These are phyloP conservation scores for Sisymbrium altissimum DNA, from an alignment of 345 rosid species.

Conservation along the genomic window DNA sequence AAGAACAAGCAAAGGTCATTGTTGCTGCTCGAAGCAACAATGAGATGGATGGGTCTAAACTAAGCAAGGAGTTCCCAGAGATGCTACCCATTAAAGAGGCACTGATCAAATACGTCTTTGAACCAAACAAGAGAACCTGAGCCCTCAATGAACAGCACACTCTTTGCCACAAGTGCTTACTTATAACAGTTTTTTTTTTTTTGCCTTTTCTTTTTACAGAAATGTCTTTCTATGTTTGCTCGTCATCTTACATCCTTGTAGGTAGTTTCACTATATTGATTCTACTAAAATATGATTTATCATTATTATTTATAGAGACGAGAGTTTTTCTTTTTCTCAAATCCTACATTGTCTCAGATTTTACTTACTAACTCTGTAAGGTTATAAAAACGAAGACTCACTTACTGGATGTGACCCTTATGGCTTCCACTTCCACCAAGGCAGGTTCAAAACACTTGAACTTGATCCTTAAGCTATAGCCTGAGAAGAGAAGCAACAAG, in stretches of 20 bases:
- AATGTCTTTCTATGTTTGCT: constrained; percentile 2
- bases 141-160: neutral
- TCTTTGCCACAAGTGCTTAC: constrained; percentile 1
- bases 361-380: neutral
- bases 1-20: constrained; percentile 57
- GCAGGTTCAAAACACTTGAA: constrained; percentile 15
- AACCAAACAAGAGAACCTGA: constrained; percentile 48
- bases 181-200: neutral
- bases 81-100: constrained; percentile 53
- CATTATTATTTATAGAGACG: constrained; percentile 30
- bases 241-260: constrained; percentile 17
- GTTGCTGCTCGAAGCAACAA: constrained; percentile 60
- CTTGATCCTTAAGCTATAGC: constrained; percentile 24
- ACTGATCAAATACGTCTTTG: constrained; percentile 45
- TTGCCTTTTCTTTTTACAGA: constrained; percentile 1
- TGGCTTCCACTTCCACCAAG: constrained; percentile 24
- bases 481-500: constrained; percentile 23
- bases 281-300: constrained; percentile 33
- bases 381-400: constrained; percentile 12
- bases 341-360: neutral
- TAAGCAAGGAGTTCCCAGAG: constrained; percentile 54
- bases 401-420: constrained; percentile 24
- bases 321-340: constrained; percentile 11
- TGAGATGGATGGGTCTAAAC: constrained; percentile 51
- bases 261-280: constrained; percentile 34